Evolutionary conservation across 345 rosid genomes (phyloP), one percentile per base, ranked within the genome.

Genomic region (Sisymbrium altissimum): DNA sequence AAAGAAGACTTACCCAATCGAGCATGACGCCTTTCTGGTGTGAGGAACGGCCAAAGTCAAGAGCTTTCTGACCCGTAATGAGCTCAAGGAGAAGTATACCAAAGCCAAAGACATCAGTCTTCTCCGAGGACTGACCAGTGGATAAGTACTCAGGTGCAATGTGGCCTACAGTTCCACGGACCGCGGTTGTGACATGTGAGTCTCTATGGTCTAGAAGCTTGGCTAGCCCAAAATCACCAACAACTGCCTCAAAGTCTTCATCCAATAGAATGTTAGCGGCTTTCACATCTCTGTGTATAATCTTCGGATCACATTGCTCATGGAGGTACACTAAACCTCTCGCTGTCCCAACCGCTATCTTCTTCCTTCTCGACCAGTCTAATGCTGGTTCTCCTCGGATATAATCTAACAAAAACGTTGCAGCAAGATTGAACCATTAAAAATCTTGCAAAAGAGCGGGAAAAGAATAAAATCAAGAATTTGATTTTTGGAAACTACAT

Each of bases 221-320:
- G 23, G 98, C 98, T 78, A 93, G 79, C 62, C 98, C 98, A 30
- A 93, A 93, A 85, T 93, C 98, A 13, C 98, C 98, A 50, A 93
- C 98, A 32, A 93, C 93, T n/a, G 98, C 98, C 76, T 93, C 98
- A 59, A 90, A 90, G 57, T 88, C 97, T 68, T 85, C 96, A 78
- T 93, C 98, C 79, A 90, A 74, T 59, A 93, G 80, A 78, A 93
- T 93, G 79, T 90, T 93, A 82, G 97, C 98, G 6, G 98, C 98
- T 78, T 93, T 93, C 74, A 93, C 98, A 78, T 93, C 98, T 2
- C 98, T 85, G 76, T 93, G 98, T 43, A 93, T 93, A 14, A 93
- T 93, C 80, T 90, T 93, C 1, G 96, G 98, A 65, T 93, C 98
- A 21, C 98, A 90, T 36, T 93, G 98, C 83, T 93, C 98, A 0